Conservation (phyloP, 805 yeast genomes). For the Saccharomycopsis babjevae region DNA sequence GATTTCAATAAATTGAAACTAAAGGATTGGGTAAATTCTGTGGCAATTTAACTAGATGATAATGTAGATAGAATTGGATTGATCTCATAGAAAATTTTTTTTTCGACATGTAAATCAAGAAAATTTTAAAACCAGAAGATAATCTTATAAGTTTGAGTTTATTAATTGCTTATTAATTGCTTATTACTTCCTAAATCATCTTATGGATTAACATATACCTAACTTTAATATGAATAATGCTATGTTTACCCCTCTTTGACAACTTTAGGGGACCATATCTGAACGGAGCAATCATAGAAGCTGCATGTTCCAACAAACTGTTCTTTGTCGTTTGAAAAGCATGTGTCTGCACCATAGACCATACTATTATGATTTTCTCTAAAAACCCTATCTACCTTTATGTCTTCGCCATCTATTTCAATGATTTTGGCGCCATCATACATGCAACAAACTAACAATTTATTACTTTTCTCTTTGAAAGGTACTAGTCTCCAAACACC, state of each 20-base stretch:
- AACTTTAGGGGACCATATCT: slow-evolving; percentile 44
- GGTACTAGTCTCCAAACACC: slow-evolving; percentile 94
- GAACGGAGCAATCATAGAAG: slow-evolving; percentile 79
- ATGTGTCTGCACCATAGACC: slow-evolving; percentile 96
- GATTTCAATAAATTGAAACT: slow-evolving; percentile 22
- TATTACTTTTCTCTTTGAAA: slow-evolving; percentile 27
- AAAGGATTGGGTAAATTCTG: slow-evolving; percentile 34
- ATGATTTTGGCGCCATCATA: slow-evolving; percentile 84
- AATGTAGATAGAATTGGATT: no score
- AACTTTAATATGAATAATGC: not conserved
- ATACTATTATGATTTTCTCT: slow-evolving; percentile 77
- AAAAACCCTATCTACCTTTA: slow-evolving; percentile 32
- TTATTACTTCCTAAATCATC: no score
- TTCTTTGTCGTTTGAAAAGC: slow-evolving; percentile 17
- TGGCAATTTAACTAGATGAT: slow-evolving; percentile 22
- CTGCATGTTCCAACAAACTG: slow-evolving; percentile 70
- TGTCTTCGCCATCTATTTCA: slow-evolving; percentile 21
- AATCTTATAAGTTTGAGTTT: no score
- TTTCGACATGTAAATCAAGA: no score
- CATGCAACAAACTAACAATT: slow-evolving; percentile 81
- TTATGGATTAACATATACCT: no score
- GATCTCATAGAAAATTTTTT: no score
- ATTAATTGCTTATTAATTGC: no score
- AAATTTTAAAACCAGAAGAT: no score
- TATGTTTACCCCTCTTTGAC: not conserved